phyloP scores from a whole-genome alignment of 2,329 filamentous ascomycete species.

The Chaetomiaceae sp. region DNA sequence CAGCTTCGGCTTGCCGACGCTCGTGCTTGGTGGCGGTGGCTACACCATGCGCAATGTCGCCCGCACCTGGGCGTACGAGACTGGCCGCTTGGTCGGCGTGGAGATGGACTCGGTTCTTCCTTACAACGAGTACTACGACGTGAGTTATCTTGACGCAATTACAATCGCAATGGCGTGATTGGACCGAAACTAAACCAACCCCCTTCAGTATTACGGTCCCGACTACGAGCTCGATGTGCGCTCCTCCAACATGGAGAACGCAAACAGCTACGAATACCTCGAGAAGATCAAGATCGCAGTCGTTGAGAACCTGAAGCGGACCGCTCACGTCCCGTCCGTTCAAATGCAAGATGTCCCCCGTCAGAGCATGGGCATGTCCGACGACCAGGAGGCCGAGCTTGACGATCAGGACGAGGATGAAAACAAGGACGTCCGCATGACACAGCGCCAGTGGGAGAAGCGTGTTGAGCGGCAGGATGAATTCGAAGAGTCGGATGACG shows the following conservation, averaged over 20 bases:
- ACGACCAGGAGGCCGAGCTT: conserved; percentile 61
- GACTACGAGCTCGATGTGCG: conserved; percentile 89
- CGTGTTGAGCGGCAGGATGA: conserved; percentile 72
- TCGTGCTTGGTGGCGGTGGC: conserved; percentile 92
- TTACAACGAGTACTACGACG: conserved; percentile 93
- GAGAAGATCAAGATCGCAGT: conserved; percentile 77
- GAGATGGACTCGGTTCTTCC: conserved; percentile 78
- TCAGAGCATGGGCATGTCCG: conserved; percentile 57
- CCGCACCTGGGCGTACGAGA: conserved; percentile 95
- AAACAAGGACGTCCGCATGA: conserved; percentile 77
- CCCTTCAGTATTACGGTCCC: conserved; percentile 74
- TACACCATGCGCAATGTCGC: conserved; percentile 98
- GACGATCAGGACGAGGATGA: conserved; percentile 76
- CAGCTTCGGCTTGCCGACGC: conserved; percentile 73
- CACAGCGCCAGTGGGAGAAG: conserved; percentile 77
- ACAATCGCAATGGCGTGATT: no score
- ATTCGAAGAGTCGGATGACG: conserved; percentile 83
- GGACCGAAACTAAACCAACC: conserved; percentile 12
- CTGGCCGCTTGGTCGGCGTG: conserved; percentile 79
- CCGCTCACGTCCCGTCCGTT: conserved; percentile 81
- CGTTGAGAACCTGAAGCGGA: conserved; percentile 80
- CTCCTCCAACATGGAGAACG: conserved; percentile 84
- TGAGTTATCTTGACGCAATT: conserved; percentile 31
- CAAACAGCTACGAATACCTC: conserved; percentile 77
- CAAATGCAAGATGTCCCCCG: conserved; percentile 77